Conservation (phyloP, 176 grass and related monocot genomes). For the Oryza longistaminata region DNA sequence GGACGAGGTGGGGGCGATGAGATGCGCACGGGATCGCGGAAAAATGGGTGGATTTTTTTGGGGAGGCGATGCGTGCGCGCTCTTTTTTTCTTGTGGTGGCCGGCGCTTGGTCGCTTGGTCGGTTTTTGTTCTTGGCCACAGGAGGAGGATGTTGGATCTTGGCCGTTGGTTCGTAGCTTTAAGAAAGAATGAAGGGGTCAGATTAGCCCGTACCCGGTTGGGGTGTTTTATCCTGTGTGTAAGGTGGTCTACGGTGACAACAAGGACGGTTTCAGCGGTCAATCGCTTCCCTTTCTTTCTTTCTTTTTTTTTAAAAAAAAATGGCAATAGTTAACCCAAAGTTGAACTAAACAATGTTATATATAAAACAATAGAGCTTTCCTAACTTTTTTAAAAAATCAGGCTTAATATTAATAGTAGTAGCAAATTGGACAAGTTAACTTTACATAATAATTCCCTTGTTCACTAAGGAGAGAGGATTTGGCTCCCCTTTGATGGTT, state of each 20-base stretch:
- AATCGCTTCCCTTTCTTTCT: too few relatives aligned
- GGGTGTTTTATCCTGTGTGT: not conserved
- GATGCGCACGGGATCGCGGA: conserved; percentile 15
- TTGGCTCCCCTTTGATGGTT: too few relatives aligned
- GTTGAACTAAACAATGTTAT: too few relatives aligned
- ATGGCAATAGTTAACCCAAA: too few relatives aligned
- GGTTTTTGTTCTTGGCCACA: conserved; percentile 9
- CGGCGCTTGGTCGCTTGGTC: not conserved
- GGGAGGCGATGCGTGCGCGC: conserved; percentile 16
- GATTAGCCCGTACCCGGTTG: not conserved
- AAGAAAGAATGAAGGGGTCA: not conserved
- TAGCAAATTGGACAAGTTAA: too few relatives aligned
- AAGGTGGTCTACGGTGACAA: not conserved
- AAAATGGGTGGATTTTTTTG: conserved; percentile 11
- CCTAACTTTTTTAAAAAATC: too few relatives aligned
- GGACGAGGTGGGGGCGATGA: not conserved
- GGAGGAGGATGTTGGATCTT: not conserved
- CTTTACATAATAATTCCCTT: too few relatives aligned
- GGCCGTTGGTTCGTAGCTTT: not conserved
- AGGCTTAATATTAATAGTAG: too few relatives aligned
- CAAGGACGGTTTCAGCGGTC: not conserved
- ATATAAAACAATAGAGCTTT: too few relatives aligned
- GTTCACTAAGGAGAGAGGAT: too few relatives aligned
- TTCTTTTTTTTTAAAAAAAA: too few relatives aligned
- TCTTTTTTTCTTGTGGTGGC: conserved; percentile 25